phyloP scores from a whole-genome alignment of 371 early-diverging fungal species.

The Syncephalastrum contaminatum region DNA sequence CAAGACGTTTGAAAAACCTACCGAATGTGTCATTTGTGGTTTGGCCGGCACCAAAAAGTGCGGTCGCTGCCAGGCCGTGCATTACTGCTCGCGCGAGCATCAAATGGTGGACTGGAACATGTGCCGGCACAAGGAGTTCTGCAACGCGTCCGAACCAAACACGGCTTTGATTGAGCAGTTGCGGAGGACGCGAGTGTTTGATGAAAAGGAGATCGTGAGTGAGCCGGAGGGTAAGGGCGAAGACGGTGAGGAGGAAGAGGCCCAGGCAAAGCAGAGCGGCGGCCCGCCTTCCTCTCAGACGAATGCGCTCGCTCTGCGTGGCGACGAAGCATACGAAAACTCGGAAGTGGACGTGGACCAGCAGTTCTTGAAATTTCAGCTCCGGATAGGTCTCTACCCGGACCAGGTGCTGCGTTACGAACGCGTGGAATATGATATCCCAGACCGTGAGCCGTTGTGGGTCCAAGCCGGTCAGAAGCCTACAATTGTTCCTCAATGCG shows the following conservation, averaged over 20 bases:
- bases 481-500: constrained; percentile 69
- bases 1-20: constrained; percentile 36
- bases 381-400: constrained; percentile 73
- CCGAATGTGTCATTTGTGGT: constrained; percentile 66
- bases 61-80: constrained; percentile 66
- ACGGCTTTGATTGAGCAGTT: constrained; percentile 12
- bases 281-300: not conserved
- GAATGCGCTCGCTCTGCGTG: constrained; percentile 51
- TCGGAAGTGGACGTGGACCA: constrained; percentile 87
- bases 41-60: constrained; percentile 78
- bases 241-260: constrained; percentile 53
- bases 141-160: constrained; percentile 36
- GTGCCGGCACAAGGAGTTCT: constrained; percentile 73
- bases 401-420: constrained; percentile 89
- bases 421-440: constrained; percentile 66
- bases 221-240: constrained; percentile 65
- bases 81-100: constrained; percentile 87
- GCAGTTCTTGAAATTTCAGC: constrained; percentile 89
- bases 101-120: constrained; percentile 83
- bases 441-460: constrained; percentile 71
- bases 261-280: not conserved
- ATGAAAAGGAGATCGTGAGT: constrained; percentile 73
- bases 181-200: constrained; percentile 47
- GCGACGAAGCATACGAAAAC: constrained; percentile 73
- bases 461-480: constrained; percentile 76